phyloP scores from a whole-genome alignment of 768 basidiomycete genomes.

The Goffeauzyma gilvescens region DNA sequence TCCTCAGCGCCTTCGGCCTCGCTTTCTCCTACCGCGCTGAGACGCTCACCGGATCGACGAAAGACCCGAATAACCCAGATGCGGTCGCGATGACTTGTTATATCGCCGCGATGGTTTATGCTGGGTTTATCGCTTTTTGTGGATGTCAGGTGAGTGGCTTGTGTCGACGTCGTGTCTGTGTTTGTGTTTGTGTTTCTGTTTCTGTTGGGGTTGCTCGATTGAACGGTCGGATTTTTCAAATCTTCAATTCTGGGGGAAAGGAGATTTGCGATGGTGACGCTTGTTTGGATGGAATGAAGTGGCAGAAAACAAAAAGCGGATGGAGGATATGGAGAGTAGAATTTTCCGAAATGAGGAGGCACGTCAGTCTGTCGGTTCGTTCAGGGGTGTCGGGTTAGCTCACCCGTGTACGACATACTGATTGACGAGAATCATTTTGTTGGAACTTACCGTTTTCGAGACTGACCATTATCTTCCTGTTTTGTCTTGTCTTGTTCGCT shows the following conservation, averaged over 20 bases:
- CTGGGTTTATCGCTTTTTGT: slow-evolving; percentile 31
- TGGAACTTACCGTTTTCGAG: too few relatives aligned
- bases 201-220: too few relatives aligned
- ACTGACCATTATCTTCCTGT: too few relatives aligned
- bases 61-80: slow-evolving; percentile 31
- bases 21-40: slow-evolving; percentile 30
- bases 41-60: slow-evolving; percentile 31
- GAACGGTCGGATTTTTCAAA: too few relatives aligned
- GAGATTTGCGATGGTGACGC: not conserved
- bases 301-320: not conserved
- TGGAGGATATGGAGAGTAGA: not conserved
- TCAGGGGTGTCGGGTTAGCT: too few relatives aligned
- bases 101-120: slow-evolving; percentile 32
- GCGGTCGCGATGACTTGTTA: slow-evolving; percentile 34
- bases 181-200: not conserved
- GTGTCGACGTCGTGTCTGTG: not conserved
- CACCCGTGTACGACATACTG: too few relatives aligned
- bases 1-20: slow-evolving; percentile 31
- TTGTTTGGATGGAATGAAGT: not conserved
- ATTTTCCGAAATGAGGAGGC: too few relatives aligned
- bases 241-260: too few relatives aligned
- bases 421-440: too few relatives aligned
- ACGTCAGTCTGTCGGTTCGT: too few relatives aligned
- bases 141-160: slow-evolving; percentile 30
- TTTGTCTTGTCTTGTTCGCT: too few relatives aligned